Evolutionary conservation across 2,329 filamentous ascomycete genomes (phyloP).

Genomic region (Immersiporthe knoxdaviesiana): DNA sequence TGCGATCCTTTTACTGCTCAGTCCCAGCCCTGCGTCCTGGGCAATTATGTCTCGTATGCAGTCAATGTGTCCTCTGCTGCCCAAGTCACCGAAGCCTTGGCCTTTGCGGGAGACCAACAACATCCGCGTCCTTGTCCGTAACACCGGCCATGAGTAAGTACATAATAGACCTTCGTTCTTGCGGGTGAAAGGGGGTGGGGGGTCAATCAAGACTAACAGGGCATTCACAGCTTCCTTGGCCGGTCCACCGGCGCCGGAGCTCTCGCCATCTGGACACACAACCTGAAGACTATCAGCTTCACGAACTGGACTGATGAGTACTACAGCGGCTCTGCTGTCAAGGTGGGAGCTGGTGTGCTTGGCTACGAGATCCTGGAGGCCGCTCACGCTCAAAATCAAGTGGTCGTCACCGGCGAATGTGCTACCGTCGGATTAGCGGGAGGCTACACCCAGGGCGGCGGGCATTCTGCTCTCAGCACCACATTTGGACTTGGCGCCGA

Average conservation of each 20-base stretch:
- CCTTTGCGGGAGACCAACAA: constrained; percentile 44
- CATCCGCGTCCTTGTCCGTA: constrained; percentile 48
- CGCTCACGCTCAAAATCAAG: constrained; percentile 34
- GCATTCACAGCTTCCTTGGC: constrained; percentile 18
- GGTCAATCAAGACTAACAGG: background rate
- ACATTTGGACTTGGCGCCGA: constrained; percentile 54
- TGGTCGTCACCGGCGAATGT: constrained; percentile 33
- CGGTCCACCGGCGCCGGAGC: constrained; percentile 26
- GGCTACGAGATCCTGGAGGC: constrained; percentile 55
- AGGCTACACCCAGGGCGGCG: constrained; percentile 53
- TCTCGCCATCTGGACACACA: constrained; percentile 56
- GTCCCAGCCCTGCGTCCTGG: constrained; percentile 40
- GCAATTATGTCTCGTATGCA: constrained; percentile 39
- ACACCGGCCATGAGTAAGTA: constrained; percentile 48
- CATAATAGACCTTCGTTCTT: background rate
- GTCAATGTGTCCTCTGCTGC: constrained; percentile 31
- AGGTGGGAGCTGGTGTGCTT: constrained; percentile 58
- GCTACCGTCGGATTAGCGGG: constrained; percentile 54
- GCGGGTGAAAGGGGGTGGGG: no score
- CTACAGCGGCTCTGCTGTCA: constrained; percentile 54
- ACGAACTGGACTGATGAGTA: constrained; percentile 28
- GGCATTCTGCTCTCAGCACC: constrained; percentile 55
- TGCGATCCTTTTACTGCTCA: constrained; percentile 30
- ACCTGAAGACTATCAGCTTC: constrained; percentile 39
- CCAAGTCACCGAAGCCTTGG: constrained; percentile 30